Evolutionary conservation across 169 alveolate genomes (phyloP), one percentile per base, ranked within the genome.

Genomic region (Eimeria tenella): DNA sequence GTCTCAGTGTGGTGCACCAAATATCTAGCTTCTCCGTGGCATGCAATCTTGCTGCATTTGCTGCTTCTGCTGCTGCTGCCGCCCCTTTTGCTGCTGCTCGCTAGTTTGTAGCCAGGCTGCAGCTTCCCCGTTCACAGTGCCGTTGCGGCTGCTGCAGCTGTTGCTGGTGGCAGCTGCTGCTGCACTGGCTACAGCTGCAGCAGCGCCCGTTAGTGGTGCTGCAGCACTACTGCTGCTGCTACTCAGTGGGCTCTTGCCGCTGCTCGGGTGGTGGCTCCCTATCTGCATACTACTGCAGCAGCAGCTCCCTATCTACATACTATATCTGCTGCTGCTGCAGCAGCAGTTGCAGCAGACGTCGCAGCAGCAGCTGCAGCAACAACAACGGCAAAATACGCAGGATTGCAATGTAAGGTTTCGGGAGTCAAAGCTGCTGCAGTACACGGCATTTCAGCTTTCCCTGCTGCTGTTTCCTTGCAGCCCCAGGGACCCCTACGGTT

Each of bases 51-150:
- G 11, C 11, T 8, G 49, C 49, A 2, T 68, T n/a, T 4, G 31
- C 31, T 70, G 55, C 79, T 70, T 11, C 79, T 15, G 79, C 55
- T 70, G 79, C 79, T 70, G 79, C 79, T 70, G 79, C 79, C 31
- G 11, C 75, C 23, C 9, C 79, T 70, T 10, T 17, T 9, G n/a
- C 13, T 70, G 53, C 79, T 25, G 79, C 79, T n/a, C n/a, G n/a
- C n/a, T n/a, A n/a, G n/a, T n/a, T n/a, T n/a, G n/a, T n/a, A n/a
- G n/a, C n/a, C n/a, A n/a, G n/a, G n/a, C n/a, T n/a, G n/a, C n/a
- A n/a, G n/a, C n/a, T n/a, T n/a, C n/a, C n/a, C n/a, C n/a, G n/a
- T n/a, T n/a, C n/a, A n/a, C n/a, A n/a, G n/a, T n/a, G 10, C 56
- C 79, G 10, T 10, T 10, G 74, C 74, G 15, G 75, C 75, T 11